phyloP scores from a whole-genome alignment of 2,329 filamentous ascomycete genomes.

The Colletotrichum phormii region DNA sequence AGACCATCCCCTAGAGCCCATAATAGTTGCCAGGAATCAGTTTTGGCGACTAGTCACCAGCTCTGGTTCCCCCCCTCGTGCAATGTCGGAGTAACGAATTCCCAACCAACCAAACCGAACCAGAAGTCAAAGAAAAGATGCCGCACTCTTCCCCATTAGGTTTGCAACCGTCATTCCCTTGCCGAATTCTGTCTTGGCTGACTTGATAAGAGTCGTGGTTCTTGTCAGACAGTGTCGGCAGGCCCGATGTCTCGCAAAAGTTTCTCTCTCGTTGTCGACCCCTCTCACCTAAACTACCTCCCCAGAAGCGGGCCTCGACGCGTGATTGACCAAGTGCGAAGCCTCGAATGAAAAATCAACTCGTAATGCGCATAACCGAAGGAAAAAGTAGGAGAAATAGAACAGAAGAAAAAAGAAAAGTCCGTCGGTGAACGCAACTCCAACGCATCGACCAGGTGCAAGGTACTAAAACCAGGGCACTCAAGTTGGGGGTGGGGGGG shows the following conservation, averaged over 20 bases:
- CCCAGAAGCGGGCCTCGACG: constrained; percentile 49
- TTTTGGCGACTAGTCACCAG: neutral
- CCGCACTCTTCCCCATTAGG: constrained; percentile 14
- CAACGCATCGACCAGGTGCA: constrained; percentile 50
- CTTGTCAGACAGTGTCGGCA: neutral
- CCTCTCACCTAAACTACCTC: constrained; percentile 43
- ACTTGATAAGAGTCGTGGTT: neutral
- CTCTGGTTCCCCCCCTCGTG: neutral
- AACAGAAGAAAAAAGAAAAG: constrained; percentile 34
- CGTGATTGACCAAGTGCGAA: constrained; percentile 42
- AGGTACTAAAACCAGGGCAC: constrained; percentile 14
- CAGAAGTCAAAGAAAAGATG: constrained; percentile 22
- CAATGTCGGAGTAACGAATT: constrained; percentile 8
- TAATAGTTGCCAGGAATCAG: constrained; percentile 7
- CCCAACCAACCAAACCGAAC: constrained; percentile 29
- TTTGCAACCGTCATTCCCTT: neutral
- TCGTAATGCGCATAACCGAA: constrained; percentile 27
- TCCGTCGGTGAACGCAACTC: constrained; percentile 46
- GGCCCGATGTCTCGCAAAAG: neutral
- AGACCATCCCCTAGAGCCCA: constrained; percentile 2
- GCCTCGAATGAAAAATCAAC: constrained; percentile 31
- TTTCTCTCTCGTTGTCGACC: constrained; percentile 8
- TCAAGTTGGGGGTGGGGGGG: constrained; percentile 4
- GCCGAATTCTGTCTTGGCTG: neutral
- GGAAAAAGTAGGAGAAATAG: constrained; percentile 38